Conservation (phyloP, 2,329 filamentous ascomycete species). For the Penicillium sclerotiorum region DNA sequence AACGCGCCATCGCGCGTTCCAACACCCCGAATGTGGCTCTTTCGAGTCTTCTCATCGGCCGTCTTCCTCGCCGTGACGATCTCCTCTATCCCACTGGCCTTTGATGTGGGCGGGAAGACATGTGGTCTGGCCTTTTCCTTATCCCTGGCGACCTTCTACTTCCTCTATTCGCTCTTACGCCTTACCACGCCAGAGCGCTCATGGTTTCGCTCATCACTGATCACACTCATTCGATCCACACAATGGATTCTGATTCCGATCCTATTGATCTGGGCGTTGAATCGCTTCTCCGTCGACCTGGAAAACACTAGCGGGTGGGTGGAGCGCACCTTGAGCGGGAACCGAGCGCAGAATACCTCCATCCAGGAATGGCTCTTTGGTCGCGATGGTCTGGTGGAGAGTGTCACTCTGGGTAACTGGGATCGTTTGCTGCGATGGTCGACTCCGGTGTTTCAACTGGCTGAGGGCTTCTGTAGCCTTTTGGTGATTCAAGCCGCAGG, state of each 20-base stretch:
- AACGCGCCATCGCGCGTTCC: constrained; percentile 25
- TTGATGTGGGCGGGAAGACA: constrained; percentile 94
- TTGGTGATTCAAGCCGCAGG: constrained; percentile 93
- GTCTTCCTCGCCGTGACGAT: constrained; percentile 90
- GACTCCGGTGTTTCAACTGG: constrained; percentile 89
- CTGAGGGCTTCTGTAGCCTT: constrained; percentile 94
- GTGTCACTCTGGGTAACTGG: constrained; percentile 80
- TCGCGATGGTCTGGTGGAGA: constrained; percentile 79
- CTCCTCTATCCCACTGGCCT: constrained; percentile 93
- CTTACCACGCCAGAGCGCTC: constrained; percentile 79
- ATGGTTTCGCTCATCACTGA: constrained; percentile 70
- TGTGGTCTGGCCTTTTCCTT: constrained; percentile 94
- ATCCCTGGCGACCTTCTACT: constrained; percentile 85
- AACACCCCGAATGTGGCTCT: constrained; percentile 72
- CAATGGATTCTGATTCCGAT: constrained; percentile 87
- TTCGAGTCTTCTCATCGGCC: constrained; percentile 76
- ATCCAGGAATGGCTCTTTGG: constrained; percentile 87
- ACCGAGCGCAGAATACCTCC: constrained; percentile 64
- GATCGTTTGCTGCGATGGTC: constrained; percentile 87
- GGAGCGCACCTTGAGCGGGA: constrained; percentile 72
- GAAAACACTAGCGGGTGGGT: constrained; percentile 72
- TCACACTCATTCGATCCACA: constrained; percentile 69
- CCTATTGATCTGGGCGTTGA: constrained; percentile 91
- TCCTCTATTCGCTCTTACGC: constrained; percentile 79
- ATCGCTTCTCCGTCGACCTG: constrained; percentile 92